Percentiles rank a stretch among this genome's conserved stretches.
Conservation (phyloP, 1,139 yeast species). For the Scheffersomyces cryptocercus region DNA sequence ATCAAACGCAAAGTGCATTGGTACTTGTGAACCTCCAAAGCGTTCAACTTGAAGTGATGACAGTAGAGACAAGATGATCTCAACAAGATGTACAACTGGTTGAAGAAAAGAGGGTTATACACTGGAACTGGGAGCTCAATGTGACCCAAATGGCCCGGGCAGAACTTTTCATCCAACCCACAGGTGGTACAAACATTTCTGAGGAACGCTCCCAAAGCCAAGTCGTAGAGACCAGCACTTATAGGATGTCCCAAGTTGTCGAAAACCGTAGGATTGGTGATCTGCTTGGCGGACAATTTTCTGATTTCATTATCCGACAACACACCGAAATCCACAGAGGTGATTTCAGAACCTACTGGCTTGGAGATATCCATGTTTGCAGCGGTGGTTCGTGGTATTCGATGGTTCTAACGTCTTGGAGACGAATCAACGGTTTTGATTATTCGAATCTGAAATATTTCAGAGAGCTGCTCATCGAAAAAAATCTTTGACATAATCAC, state of each 20-base stretch:
- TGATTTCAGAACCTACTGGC: slow-evolving; percentile 93
- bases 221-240: slow-evolving; percentile 89
- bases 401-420: too few species aligned
- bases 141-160: slow-evolving; percentile 99
- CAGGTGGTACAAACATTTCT: slow-evolving; percentile 91
- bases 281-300: slow-evolving; percentile 87
- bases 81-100: slow-evolving; percentile 81
- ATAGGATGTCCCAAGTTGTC: slow-evolving; percentile 97
- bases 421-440: too few species aligned
- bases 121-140: slow-evolving; percentile 95
- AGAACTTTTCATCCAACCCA: slow-evolving; percentile 89
- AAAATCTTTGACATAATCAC: too few species aligned
- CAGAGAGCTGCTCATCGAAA: too few species aligned
- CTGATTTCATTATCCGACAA: slow-evolving; percentile 81
- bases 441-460: too few species aligned
- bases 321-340: slow-evolving; percentile 89
- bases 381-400: neutral
- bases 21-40: slow-evolving; percentile 70
- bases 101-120: slow-evolving; percentile 91
- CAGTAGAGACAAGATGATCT: slow-evolving; percentile 90
- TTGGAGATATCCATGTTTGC: slow-evolving; percentile 83
- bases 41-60: slow-evolving; percentile 73
- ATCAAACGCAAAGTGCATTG: slow-evolving; percentile 78
- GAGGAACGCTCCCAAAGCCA: slow-evolving; percentile 90
- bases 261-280: slow-evolving; percentile 91